Conservation (phyloP, 2,329 filamentous ascomycete species). For the Colletotrichum graminicola region DNA sequence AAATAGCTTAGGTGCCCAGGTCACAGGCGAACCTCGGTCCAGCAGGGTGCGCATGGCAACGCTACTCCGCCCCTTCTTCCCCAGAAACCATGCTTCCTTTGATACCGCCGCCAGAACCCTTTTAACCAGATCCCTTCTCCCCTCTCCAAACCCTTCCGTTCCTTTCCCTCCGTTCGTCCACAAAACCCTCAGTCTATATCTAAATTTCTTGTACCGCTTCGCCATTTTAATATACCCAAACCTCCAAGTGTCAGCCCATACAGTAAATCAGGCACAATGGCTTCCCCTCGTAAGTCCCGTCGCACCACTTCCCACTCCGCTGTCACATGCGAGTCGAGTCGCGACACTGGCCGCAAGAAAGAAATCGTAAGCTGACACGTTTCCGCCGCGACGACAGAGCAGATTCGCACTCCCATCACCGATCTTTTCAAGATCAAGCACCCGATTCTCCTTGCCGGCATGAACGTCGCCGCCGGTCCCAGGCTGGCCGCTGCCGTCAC, state of each 20-base stretch:
- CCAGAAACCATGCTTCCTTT: constrained; percentile 31
- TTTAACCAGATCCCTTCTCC: constrained; percentile 29
- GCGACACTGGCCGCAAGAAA: background rate
- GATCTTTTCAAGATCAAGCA: constrained; percentile 99
- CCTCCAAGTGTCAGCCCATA: constrained; percentile 1
- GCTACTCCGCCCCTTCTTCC: constrained; percentile 41
- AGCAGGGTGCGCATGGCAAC: constrained; percentile 40
- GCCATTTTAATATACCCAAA: constrained; percentile 37
- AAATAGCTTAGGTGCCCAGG: constrained; percentile 24
- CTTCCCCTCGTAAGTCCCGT: constrained; percentile 78
- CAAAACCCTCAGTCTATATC: constrained; percentile 1
- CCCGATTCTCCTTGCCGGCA: constrained; percentile 93
- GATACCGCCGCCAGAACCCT: constrained; percentile 27
- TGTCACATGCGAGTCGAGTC: constrained; percentile 34
- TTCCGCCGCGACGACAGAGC: constrained; percentile 65
- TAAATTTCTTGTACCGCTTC: constrained; percentile 37
- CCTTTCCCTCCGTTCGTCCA: constrained; percentile 27
- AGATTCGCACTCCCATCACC: constrained; percentile 91
- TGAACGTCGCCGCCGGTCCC: constrained; percentile 98
- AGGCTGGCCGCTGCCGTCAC: constrained; percentile 97
- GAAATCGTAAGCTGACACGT: constrained; percentile 43
- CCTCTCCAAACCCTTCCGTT: constrained; percentile 1
- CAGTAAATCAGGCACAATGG: constrained; percentile 66
- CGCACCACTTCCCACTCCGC: constrained; percentile 16
- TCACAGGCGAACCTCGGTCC: constrained; percentile 44